phyloP scores from a whole-genome alignment of 2,329 filamentous ascomycete genomes.

The Neobulgaria alba region DNA sequence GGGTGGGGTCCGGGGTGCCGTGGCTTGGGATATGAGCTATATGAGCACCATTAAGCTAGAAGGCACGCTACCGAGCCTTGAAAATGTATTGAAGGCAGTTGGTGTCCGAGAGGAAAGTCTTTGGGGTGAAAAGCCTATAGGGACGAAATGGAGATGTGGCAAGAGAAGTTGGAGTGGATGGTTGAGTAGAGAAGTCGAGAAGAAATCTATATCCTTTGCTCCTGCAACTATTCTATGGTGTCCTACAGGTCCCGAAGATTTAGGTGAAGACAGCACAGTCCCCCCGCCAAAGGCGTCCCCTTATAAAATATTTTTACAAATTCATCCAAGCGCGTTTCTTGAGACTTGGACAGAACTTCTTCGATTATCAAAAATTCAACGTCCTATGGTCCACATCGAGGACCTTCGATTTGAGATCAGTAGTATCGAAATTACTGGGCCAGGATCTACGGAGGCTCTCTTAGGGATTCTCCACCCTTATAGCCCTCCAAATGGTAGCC shows the following conservation, averaged over 20 bases:
- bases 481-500: slow-evolving; percentile 25
- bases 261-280: slow-evolving; percentile 3
- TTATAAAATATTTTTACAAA: slow-evolving; percentile 54
- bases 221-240: slow-evolving; percentile 73
- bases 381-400: slow-evolving; percentile 51
- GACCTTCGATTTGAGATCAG: slow-evolving; percentile 66
- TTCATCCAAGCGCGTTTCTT: slow-evolving; percentile 74
- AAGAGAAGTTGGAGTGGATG: slow-evolving; percentile 49
- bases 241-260: slow-evolving; percentile 17
- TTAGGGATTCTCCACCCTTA: slow-evolving; percentile 56
- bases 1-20: slow-evolving; percentile 62
- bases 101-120: slow-evolving; percentile 51
- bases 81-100: slow-evolving; percentile 56
- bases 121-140: slow-evolving; percentile 47
- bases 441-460: slow-evolving; percentile 71
- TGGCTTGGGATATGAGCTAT: slow-evolving; percentile 93
- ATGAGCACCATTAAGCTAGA: slow-evolving; percentile 77
- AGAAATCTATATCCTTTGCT: slow-evolving; percentile 51
- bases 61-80: slow-evolving; percentile 55
- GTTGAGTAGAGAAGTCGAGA: slow-evolving; percentile 47
- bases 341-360: slow-evolving; percentile 56
- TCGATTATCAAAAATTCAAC: slow-evolving; percentile 49
- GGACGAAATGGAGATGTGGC: slow-evolving; percentile 62
- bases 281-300: slow-evolving; percentile 22
- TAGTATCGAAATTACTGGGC: slow-evolving; percentile 61